Conservation (phyloP, 1,284 basidiomycete genomes). For the Agaricales sp. region DNA sequence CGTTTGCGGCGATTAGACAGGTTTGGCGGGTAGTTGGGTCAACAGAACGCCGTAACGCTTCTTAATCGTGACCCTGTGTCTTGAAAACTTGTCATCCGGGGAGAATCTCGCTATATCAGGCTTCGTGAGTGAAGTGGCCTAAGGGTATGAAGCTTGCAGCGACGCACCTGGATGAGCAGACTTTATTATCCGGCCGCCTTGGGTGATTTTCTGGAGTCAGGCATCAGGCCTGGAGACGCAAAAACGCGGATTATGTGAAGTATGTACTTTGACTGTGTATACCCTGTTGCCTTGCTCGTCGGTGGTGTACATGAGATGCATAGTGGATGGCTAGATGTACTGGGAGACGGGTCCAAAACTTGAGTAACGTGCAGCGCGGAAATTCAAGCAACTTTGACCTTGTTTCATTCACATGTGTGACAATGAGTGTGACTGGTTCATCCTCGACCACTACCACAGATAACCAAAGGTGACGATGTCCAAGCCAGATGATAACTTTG, state of each 20-base stretch:
- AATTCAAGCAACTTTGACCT: no score
- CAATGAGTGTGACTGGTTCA: no score
- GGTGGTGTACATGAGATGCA: slow-evolving; percentile 3
- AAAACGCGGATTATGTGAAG: not conserved
- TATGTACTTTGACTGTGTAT: slow-evolving; percentile 81
- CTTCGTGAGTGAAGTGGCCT: not conserved
- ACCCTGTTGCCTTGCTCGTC: slow-evolving; percentile 25
- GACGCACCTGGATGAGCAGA: slow-evolving; percentile 89
- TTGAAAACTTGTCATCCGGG: slow-evolving; percentile 95
- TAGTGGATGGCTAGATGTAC: not conserved
- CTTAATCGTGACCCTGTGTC: slow-evolving; percentile 92
- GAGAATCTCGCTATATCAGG: slow-evolving; percentile 78
- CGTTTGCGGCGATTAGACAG: slow-evolving; percentile 52
- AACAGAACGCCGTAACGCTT: slow-evolving; percentile 79
- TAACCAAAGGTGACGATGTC: no score
- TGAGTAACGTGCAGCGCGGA: no score
- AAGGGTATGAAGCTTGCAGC: slow-evolving; percentile 4
- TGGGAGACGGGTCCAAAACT: no score
- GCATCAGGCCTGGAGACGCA: not conserved
- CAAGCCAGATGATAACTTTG: no score
- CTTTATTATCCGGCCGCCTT: slow-evolving; percentile 76
- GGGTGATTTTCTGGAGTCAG: slow-evolving; percentile 66
- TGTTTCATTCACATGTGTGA: no score
- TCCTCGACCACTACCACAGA: no score
- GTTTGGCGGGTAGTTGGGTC: slow-evolving; percentile 85